These are phyloP conservation scores for Suillus lakei DNA, from an alignment of 768 basidiomycete genomes.

Conservation along the genomic window DNA sequence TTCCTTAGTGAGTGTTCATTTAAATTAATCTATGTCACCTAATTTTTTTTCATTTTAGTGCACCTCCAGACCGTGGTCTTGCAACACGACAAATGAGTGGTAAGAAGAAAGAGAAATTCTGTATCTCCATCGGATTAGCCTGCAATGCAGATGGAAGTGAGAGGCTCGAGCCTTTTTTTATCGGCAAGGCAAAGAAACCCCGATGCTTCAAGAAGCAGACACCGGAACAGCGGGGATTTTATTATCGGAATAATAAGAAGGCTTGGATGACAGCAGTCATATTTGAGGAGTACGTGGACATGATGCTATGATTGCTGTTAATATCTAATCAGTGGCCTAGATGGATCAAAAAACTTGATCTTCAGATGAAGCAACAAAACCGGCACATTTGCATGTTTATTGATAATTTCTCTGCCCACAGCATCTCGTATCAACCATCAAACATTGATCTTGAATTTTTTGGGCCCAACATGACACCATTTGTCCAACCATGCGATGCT, in stretches of 20 bases:
- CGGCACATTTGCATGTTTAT: conserved; percentile 16
- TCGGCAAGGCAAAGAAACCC: conserved; percentile 39
- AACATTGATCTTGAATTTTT: conserved; percentile 14
- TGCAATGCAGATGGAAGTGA: no score
- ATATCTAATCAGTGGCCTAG: conserved; percentile 12
- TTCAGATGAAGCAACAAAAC: conserved; percentile 13
- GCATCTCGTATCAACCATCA: conserved; percentile 3
- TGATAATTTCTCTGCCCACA: conserved; percentile 14
- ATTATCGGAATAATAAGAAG: conserved; percentile 43
- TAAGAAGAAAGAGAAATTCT: no score
- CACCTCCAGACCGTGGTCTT: no score
- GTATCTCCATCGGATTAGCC: no score
- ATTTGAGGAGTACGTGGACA: conserved; percentile 36
- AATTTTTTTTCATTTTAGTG: no score
- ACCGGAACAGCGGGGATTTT: conserved; percentile 32
- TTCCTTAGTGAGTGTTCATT: no score
- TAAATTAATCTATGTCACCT: no score
- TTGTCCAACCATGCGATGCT: conserved; percentile 37
- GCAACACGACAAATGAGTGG: no score
- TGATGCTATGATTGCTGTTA: not conserved
- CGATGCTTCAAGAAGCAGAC: conserved; percentile 34
- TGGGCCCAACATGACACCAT: no score
- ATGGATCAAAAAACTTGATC: conserved; percentile 32
- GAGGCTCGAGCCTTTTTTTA: no score
- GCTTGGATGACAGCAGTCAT: conserved; percentile 44